Base-by-base conservation (phyloP, 805 yeast species). In the Metschnikowia picachoensis region DNA sequence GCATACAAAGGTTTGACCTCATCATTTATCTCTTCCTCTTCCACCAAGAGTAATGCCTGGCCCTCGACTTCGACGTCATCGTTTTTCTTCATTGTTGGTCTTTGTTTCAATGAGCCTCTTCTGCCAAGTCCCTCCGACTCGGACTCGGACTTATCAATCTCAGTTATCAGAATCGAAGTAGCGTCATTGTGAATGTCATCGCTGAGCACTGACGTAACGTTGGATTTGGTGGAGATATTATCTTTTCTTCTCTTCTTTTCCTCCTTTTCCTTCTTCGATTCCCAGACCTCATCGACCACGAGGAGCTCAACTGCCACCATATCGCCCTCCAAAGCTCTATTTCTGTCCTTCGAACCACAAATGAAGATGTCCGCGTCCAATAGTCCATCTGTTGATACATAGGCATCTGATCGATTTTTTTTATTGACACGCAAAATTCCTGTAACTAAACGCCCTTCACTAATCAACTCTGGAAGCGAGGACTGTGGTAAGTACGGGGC, bases 21-120 rank as follows among this genome's bases (percentile, higher is more conserved):
- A 62, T 92, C 97, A 59, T 84, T 87, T 56, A 92, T 87, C 65
- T 91, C 97, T 62, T 92, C 97, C 62, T 94, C 99, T 66, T 94
- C 99, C 13, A 86, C 94, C 43, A 94, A 72, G 38, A 94, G 71
- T 52, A 94, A 74, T 2, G 96, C 86, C 67, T 94, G 99, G 37
- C 99, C 99, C 67, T 94, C 99, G 35, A 94, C 99, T 68, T 94
- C 99, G 20, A 94, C 96, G 61, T 94, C 99, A 64, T 94, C 99
- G 60, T 90, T 91, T 68, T 94, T 94, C 77, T 94, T 94, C 76
- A 91, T 95, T 13, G 96, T 87, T 30, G 99, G 97, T 59, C 99
- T 80, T 66, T 91, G 97, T 56, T 89, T 88, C 55, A 94, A 75
- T 1, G 97, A 89, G 14, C 97, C 97, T 60, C 85, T 81, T 71